A percentile compares a stretch with the other conserved stretches of the same genome.
Conservation (phyloP, 345 rosid genomes). For the Salix viminalis region DNA sequence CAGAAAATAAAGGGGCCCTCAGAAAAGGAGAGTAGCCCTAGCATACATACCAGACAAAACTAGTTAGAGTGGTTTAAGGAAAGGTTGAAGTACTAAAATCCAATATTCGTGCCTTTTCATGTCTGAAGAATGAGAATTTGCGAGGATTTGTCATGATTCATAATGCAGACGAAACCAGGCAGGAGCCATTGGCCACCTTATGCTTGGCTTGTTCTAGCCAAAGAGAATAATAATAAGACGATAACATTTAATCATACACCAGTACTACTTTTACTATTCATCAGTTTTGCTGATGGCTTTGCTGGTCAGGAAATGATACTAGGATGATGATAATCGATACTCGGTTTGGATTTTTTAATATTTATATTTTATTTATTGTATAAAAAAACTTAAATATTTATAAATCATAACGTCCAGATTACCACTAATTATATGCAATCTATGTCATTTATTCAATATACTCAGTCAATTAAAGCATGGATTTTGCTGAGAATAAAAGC, state of each 20-base stretch:
- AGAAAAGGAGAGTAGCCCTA: no score
- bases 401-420: no score
- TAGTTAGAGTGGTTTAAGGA: slow-evolving; percentile 22
- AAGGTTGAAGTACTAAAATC: neutral
- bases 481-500: neutral
- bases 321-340: no score
- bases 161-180: neutral
- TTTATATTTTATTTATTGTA: no score
- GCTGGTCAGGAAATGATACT: neutral
- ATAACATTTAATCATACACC: neutral
- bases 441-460: no score
- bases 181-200: neutral
- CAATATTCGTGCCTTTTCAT: neutral
- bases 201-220: slow-evolving; percentile 25
- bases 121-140: slow-evolving; percentile 2
- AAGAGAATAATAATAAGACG: neutral
- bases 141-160: slow-evolving; percentile 22
- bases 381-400: no score
- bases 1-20: slow-evolving; percentile 6
- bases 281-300: slow-evolving; percentile 7
- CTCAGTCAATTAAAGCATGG: neutral
- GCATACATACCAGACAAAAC: slow-evolving; percentile 3
- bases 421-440: no score
- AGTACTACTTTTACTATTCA: slow-evolving; percentile 7
- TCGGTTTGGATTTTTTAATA: no score